phyloP scores from a whole-genome alignment of 192 early-diverging fungal species.

The Podila epigama region DNA sequence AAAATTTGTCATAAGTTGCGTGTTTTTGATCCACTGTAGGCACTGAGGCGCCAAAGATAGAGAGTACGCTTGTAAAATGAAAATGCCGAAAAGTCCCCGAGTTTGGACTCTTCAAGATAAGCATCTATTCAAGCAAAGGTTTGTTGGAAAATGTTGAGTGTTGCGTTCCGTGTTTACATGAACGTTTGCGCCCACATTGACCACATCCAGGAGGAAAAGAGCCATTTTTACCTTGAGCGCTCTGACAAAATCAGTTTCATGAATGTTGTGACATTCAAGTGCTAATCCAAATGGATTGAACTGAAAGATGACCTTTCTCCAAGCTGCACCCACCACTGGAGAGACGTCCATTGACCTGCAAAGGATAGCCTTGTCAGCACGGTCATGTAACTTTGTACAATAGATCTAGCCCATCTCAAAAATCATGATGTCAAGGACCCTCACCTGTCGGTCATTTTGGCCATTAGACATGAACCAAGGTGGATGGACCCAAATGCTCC shows the following conservation, averaged over 20 bases:
- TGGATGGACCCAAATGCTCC: slow-evolving; percentile 28
- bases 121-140: slow-evolving; percentile 39
- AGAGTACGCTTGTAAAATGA: slow-evolving; percentile 70
- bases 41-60: slow-evolving; percentile 56
- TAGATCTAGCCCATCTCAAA: background rate
- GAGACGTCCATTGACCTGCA: slow-evolving; percentile 27
- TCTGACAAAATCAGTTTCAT: slow-evolving; percentile 23
- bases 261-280: slow-evolving; percentile 23
- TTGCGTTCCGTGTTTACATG: background rate
- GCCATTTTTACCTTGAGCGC: slow-evolving; percentile 20
- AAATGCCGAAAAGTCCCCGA: slow-evolving; percentile 67
- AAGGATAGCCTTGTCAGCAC: background rate
- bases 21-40: slow-evolving; percentile 20
- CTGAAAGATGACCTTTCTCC: slow-evolving; percentile 26
- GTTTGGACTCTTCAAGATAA: slow-evolving; percentile 52
- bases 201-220: background rate
- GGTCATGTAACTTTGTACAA: too few relatives aligned
- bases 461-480: slow-evolving; percentile 27
- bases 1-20: slow-evolving; percentile 2
- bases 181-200: background rate
- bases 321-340: slow-evolving; percentile 10
- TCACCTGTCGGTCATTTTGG: slow-evolving; percentile 36
- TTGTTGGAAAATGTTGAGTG: background rate
- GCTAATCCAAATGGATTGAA: slow-evolving; percentile 37
- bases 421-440: background rate